Base-by-base conservation (phyloP, 2,329 filamentous ascomycete genomes). In the Zymoseptoria brevis region DNA sequence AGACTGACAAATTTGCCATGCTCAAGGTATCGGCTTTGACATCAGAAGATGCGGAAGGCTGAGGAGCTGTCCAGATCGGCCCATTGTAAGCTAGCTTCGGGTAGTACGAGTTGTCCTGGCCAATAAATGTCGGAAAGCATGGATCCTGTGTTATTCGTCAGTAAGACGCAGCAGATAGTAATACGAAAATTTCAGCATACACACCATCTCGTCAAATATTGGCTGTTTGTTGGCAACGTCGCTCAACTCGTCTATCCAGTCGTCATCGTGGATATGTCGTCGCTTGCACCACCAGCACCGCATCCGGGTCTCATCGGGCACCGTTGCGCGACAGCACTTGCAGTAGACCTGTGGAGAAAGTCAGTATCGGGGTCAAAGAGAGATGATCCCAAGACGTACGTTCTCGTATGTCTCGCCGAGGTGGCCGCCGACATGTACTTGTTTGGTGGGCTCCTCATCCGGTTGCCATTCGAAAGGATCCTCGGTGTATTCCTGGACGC, bases 281-380 rank as follows among this genome's bases (percentile, higher is more conserved):
- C 59, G 53, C 45, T 24, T 56, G 41, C 59, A 61, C 57, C 59
- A 61, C 19, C 57, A 56, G 49, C 59, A 61, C 2, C 56, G 26
- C 24, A 50, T 53, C 22, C 35, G 24, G 2, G 26, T 54, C n/a
- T 56, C 53, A 1, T 56, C 2, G 3, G 59, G 57, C 19, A 59
- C 59, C n/a, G 16, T n/a, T 3, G 51, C 26, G 4, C 24, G 13
- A 4, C 57, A 57, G 30, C 59, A 59, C 1, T 22, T 57, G 35
- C 60, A 59, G 50, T 53, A 58, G 21, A 57, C 57, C 60, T 62
- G 16, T n/a, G n/a, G 11, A 24, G 19, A 8, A 22, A 55, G 30
- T 61, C 50, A 57, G 19, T 48, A 22, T 21, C 19, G 41, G n/a
- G n/a, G n/a, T n/a, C n/a, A n/a, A n/a, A n/a, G n/a, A n/a, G n/a